phyloP scores from a whole-genome alignment of 2,329 filamentous ascomycete species.

The Bipolaris sorokiniana region DNA sequence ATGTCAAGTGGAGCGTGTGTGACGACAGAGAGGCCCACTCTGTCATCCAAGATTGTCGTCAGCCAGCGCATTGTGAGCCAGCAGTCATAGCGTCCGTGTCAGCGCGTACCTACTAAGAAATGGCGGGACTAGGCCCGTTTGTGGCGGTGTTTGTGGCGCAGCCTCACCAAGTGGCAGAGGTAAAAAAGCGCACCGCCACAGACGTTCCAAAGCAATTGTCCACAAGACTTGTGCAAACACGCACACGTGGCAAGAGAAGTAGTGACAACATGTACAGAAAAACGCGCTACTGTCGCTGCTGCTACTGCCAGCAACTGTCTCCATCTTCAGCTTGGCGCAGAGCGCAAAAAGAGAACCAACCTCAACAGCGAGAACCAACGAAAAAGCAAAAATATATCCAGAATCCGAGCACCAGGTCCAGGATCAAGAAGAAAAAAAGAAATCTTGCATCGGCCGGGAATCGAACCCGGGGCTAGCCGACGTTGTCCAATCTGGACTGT shows the following conservation, averaged over 20 bases:
- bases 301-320: slow-evolving; percentile 9
- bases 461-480: slow-evolving; percentile 37
- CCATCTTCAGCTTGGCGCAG: no score
- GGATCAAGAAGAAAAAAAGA: no score
- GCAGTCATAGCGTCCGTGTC: slow-evolving; percentile 14
- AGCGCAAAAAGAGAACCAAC: no score
- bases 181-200: no score
- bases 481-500: not conserved
- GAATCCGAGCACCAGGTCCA: no score
- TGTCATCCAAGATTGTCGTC: slow-evolving; percentile 1
- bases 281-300: not conserved
- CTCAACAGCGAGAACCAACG: no score
- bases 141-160: slow-evolving; percentile 26
- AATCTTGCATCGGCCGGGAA: slow-evolving; percentile 30
- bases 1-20: not conserved
- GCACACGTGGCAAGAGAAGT: no score
- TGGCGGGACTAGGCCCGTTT: slow-evolving; percentile 24
- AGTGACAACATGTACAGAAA: not conserved
- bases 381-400: no score
- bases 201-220: no score
- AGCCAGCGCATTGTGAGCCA: slow-evolving; percentile 20
- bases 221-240: no score
- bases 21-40: not conserved
- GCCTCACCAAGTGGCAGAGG: not conserved
- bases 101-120: slow-evolving; percentile 27